Conservation (phyloP, 495 filamentous ascomycete genomes). For the Cairneyella variabilis region DNA sequence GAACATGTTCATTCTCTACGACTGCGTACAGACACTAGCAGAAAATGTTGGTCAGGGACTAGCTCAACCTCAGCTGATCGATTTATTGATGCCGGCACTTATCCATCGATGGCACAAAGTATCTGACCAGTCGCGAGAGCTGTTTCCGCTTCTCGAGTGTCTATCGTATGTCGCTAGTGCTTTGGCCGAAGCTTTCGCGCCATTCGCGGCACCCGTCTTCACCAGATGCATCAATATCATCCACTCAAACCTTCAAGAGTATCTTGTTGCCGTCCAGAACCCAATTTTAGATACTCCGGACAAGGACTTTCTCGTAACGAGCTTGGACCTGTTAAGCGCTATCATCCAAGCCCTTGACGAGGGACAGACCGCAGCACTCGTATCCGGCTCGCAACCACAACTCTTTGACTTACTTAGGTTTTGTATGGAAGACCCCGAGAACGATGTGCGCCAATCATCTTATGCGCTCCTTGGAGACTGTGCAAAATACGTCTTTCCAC, state of each 20-base stretch:
- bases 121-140: slow-evolving; percentile 82
- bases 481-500: slow-evolving; percentile 88
- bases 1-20: slow-evolving; percentile 98
- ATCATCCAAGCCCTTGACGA: slow-evolving; percentile 89
- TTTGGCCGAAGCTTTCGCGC: slow-evolving; percentile 75
- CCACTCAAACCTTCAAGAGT: slow-evolving; percentile 80
- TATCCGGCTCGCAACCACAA: slow-evolving; percentile 66
- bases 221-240: slow-evolving; percentile 84
- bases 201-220: slow-evolving; percentile 81
- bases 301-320: slow-evolving; percentile 96
- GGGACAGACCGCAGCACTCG: slow-evolving; percentile 67
- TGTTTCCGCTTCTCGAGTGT: slow-evolving; percentile 93
- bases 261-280: slow-evolving; percentile 58
- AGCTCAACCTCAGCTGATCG: slow-evolving; percentile 70
- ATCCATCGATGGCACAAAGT: slow-evolving; percentile 87
- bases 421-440: slow-evolving; percentile 89
- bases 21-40: slow-evolving; percentile 95
- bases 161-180: slow-evolving; percentile 91
- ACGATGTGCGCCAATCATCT: slow-evolving; percentile 93
- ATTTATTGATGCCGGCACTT: slow-evolving; percentile 90
- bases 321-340: slow-evolving; percentile 88
- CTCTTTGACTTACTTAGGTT: slow-evolving; percentile 88
- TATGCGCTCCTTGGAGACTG: slow-evolving; percentile 96
- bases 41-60: slow-evolving; percentile 83
- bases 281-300: slow-evolving; percentile 74